Conservation (phyloP, 352 stramenopile species). For the Phytophthora pinifolia region DNA sequence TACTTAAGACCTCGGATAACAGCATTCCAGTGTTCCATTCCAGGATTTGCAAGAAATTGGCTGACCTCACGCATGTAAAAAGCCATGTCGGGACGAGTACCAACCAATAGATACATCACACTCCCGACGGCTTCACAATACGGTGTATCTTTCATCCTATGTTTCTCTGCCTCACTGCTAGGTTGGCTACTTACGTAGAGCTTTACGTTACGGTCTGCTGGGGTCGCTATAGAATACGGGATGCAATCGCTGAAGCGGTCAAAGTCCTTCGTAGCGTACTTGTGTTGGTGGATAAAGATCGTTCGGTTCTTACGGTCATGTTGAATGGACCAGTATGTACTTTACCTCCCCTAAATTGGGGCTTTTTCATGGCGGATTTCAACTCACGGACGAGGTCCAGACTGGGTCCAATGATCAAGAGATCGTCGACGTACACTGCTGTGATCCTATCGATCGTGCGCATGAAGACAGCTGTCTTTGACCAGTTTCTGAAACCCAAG, state of each 20-base stretch:
- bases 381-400: not conserved
- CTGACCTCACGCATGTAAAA: slow-evolving; percentile 23
- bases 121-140: slow-evolving; percentile 22
- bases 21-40: slow-evolving; percentile 22
- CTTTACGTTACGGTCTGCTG: slow-evolving; percentile 14
- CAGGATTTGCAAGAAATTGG: slow-evolving; percentile 22
- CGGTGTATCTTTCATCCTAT: too few species aligned
- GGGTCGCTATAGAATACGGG: slow-evolving; percentile 11
- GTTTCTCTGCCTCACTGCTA: too few species aligned
- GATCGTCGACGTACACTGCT: slow-evolving; percentile 19
- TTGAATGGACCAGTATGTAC: slow-evolving; percentile 21
- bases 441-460: too few species aligned
- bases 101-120: slow-evolving; percentile 24
- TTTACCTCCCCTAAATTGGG: slow-evolving; percentile 19
- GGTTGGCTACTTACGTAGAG: slow-evolving; percentile 5
- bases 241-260: slow-evolving; percentile 14
- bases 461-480: slow-evolving; percentile 10
- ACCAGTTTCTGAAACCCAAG: slow-evolving; percentile 10
- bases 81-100: slow-evolving; percentile 19
- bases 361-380: slow-evolving; percentile 7
- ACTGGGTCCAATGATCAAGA: slow-evolving; percentile 6
- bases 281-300: slow-evolving; percentile 20
- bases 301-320: slow-evolving; percentile 15
- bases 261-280: slow-evolving; percentile 27
- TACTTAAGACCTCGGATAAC: slow-evolving; percentile 15